phyloP scores from a whole-genome alignment of 176 grass and related monocot genomes.

The Carex pumila region DNA sequence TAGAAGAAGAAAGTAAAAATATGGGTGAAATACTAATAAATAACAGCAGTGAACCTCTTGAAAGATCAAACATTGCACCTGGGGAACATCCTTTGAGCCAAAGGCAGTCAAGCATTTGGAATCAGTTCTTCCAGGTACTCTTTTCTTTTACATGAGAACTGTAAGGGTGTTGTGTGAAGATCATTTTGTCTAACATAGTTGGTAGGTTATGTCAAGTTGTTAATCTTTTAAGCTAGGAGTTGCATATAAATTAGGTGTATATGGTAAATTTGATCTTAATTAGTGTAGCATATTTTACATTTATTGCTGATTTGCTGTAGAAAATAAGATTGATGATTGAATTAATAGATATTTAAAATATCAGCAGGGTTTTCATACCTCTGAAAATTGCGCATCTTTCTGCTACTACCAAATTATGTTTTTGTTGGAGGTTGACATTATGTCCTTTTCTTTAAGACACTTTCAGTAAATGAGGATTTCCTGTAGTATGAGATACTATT shows the following conservation, averaged over 20 bases:
- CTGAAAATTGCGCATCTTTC: not conserved
- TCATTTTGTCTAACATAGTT: not conserved
- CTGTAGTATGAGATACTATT: not conserved
- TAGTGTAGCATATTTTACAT: not conserved
- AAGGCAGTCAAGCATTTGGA: constrained; percentile 65
- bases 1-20: constrained; percentile 28
- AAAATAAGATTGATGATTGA: not conserved
- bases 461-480: not conserved
- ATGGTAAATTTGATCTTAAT: not conserved
- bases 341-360: not conserved
- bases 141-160: not conserved
- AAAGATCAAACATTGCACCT: constrained; percentile 44
- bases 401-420: not conserved
- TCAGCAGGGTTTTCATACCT: not conserved
- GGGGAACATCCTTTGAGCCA: constrained; percentile 81
- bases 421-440: not conserved
- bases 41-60: constrained; percentile 32
- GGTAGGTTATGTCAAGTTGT: not conserved
- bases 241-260: not conserved
- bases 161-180: not conserved
- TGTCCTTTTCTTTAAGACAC: not conserved
- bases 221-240: not conserved
- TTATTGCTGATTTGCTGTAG: not conserved
- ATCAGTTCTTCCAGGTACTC: constrained; percentile 71
- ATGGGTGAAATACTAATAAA: constrained; percentile 4